These are phyloP conservation scores for Senecio squalidus DNA, from an alignment of 140 eudicot genomes.

Conservation along the genomic window DNA sequence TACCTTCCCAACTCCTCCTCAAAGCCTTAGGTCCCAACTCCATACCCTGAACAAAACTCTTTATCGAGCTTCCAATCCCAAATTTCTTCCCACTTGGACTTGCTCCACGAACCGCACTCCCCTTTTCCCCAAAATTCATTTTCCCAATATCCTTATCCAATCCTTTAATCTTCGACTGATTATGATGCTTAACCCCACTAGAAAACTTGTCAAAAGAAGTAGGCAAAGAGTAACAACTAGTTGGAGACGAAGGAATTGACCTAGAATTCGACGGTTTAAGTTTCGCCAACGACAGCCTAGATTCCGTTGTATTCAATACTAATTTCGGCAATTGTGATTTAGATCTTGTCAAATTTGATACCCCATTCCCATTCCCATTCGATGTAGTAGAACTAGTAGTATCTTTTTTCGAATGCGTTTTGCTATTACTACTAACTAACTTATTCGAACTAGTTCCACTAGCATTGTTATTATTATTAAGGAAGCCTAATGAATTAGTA, in stretches of 20 bases:
- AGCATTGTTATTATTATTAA: constrained; percentile 28
- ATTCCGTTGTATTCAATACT: constrained; percentile 37
- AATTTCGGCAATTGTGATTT: constrained; percentile 63
- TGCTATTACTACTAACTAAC: constrained; percentile 35
- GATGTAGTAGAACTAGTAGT: neutral
- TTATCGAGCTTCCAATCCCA: constrained; percentile 39
- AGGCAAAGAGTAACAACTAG: constrained; percentile 87
- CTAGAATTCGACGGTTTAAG: constrained; percentile 42
- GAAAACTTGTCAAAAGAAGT: constrained; percentile 85
- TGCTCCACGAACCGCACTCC: constrained; percentile 41
- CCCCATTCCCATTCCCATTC: constrained; percentile 25
- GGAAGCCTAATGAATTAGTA: constrained; percentile 65
- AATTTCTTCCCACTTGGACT: constrained; percentile 50
- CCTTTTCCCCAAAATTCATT: constrained; percentile 43
- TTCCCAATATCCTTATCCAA: constrained; percentile 52
- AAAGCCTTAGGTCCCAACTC: constrained; percentile 83
- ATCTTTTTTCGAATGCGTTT: constrained; percentile 42
- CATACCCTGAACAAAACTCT: constrained; percentile 62
- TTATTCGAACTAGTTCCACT: constrained; percentile 27
- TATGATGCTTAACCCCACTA: constrained; percentile 60
- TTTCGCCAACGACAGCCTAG: constrained; percentile 41
- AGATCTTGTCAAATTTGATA: constrained; percentile 43
- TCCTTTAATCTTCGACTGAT: constrained; percentile 71
- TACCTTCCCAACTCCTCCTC: constrained; percentile 98
- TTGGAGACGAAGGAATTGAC: constrained; percentile 86